Percentiles rank a stretch among this genome's conserved stretches.
phyloP scores from a whole-genome alignment of 768 basidiomycete species.

The Pholiota microspora region DNA sequence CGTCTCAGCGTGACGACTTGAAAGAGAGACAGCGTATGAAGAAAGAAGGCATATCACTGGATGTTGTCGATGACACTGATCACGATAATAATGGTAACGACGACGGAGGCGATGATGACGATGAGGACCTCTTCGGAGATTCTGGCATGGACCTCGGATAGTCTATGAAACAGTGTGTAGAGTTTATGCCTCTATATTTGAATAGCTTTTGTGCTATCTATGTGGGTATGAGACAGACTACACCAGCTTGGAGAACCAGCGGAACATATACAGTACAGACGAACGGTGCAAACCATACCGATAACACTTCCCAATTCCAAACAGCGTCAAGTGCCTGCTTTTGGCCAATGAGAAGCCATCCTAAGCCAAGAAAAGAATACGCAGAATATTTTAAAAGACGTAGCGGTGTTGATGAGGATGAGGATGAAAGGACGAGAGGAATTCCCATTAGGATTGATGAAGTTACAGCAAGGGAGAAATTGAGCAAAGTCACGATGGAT shows the following conservation, averaged over 20 bases:
- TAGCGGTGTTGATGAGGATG: conserved; percentile 21
- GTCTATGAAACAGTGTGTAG: background rate
- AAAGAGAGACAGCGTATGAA: conserved; percentile 70
- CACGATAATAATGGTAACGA: conserved; percentile 29
- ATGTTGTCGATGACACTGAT: conserved; percentile 36
- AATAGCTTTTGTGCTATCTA: background rate
- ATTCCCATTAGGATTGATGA: conserved; percentile 65
- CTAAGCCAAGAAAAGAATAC: conserved; percentile 51
- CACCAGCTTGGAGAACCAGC: conserved; percentile 66
- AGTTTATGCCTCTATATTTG: background rate
- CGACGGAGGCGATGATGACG: conserved; percentile 30
- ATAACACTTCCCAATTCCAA: conserved; percentile 77
- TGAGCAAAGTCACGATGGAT: conserved; percentile 82
- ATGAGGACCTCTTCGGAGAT: conserved; percentile 46
- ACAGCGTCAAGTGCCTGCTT: conserved; percentile 49
- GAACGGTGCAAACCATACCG: conserved; percentile 83
- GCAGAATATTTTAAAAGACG: conserved; percentile 28
- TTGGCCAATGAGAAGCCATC: conserved; percentile 53
- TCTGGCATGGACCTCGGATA: conserved; percentile 40
- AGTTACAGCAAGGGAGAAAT: conserved; percentile 84
- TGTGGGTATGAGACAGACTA: conserved; percentile 44
- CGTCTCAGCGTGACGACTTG: conserved; percentile 74
- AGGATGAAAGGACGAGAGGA: conserved; percentile 53
- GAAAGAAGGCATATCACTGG: conserved; percentile 61
- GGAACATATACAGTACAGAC: conserved; percentile 78